Evolutionary conservation across 257 asterid species (phyloP).

Genomic region (Gentiana straminea): DNA sequence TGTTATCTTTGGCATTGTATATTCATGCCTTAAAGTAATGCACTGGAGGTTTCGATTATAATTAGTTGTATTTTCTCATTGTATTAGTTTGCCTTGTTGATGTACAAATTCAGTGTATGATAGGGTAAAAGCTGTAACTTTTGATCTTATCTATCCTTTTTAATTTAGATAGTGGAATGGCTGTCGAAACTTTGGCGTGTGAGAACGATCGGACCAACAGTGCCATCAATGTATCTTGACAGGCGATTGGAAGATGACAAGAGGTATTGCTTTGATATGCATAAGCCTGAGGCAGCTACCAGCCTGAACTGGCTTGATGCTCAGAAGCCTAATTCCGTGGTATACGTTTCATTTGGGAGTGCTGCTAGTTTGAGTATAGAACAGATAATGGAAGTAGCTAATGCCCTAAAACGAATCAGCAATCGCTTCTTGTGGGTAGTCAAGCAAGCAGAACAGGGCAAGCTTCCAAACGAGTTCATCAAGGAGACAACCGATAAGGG

Average conservation of each 20-base stretch:
- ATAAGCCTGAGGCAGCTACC: constrained; percentile 19
- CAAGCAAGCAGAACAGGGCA: constrained; percentile 38
- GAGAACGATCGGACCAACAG: constrained; percentile 38
- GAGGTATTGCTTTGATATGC: constrained; percentile 34
- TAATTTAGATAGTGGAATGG: constrained; percentile 37
- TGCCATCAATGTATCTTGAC: constrained; percentile 47
- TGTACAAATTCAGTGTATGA: no score
- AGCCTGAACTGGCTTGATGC: constrained; percentile 48
- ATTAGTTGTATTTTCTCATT: no score
- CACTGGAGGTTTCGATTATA: no score
- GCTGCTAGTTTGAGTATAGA: constrained; percentile 24
- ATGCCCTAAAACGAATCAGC: constrained; percentile 22
- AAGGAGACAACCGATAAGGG: constrained; percentile 22
- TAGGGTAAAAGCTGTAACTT: no score
- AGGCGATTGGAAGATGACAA: constrained; percentile 29
- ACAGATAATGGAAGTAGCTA: constrained; percentile 31
- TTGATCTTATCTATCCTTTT: not conserved
- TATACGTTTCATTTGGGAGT: constrained; percentile 46
- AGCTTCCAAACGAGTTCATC: constrained; percentile 20
- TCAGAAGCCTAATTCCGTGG: constrained; percentile 26
- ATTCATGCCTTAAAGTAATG: no score
- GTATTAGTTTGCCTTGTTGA: no score
- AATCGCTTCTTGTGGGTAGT: constrained; percentile 44
- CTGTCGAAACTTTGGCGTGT: constrained; percentile 43
- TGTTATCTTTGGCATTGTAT: no score